Percentiles rank a stretch among this genome's conserved stretches.
phyloP scores from a whole-genome alignment of 495 filamentous ascomycete genomes.

The Neurospora pannonica region DNA sequence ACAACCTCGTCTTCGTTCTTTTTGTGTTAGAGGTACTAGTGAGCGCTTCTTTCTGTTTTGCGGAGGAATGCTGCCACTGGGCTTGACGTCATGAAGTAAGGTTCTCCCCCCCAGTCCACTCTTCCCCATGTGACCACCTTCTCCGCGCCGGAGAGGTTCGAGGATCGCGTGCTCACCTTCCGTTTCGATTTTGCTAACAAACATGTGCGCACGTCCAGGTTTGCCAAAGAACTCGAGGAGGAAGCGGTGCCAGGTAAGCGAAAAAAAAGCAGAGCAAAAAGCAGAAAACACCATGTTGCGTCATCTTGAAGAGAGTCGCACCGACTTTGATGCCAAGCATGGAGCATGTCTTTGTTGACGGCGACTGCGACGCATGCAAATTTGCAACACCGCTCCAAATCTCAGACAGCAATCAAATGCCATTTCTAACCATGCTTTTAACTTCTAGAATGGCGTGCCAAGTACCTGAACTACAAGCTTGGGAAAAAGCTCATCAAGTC shows the following conservation, averaged over 20 bases:
- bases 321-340: background rate
- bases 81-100: conserved; percentile 30
- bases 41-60: background rate
- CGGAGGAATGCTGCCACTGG: background rate
- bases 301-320: background rate
- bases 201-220: conserved; percentile 29
- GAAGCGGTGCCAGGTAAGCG: conserved; percentile 64
- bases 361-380: background rate
- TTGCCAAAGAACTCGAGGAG: conserved; percentile 68
- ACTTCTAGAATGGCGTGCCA: conserved; percentile 67
- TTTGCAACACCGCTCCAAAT: background rate
- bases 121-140: background rate
- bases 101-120: background rate
- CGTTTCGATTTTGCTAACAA: conserved; percentile 6
- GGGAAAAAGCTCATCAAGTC: conserved; percentile 88
- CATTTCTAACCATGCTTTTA: background rate
- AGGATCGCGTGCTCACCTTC: background rate
- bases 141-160: background rate
- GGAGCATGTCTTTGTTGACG: background rate
- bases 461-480: conserved; percentile 89
- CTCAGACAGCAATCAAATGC: background rate
- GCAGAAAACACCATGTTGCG: background rate
- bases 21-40: background rate
- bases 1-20: background rate
- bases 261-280: background rate